Conservation (phyloP, 805 yeast species). For the Metschnikowia cerradonensis region DNA sequence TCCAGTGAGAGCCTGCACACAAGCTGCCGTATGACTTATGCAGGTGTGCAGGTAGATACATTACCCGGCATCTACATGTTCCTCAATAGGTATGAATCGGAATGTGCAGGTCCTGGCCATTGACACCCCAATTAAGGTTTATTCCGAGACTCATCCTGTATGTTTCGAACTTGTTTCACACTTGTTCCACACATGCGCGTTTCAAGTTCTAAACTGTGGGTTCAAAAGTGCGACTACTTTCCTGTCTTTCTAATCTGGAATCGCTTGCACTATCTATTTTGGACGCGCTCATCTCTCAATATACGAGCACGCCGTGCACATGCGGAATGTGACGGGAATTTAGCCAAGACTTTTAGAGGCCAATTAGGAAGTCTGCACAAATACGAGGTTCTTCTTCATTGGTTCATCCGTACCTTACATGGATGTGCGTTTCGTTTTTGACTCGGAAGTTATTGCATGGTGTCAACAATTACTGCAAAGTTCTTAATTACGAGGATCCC, state of each 20-base stretch:
- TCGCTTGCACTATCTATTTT: neutral
- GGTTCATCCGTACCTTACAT: neutral
- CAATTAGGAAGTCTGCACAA: neutral
- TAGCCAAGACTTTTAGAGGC: neutral
- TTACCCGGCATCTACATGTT: neutral
- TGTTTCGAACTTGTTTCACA: too few relatives aligned
- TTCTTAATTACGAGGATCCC: neutral
- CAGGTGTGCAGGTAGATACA: neutral
- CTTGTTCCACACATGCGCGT: neutral
- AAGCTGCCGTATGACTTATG: neutral
- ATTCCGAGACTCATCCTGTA: too few relatives aligned
- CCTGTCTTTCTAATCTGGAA: too few relatives aligned
- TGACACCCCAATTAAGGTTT: too few relatives aligned
- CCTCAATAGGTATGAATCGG: too few relatives aligned
- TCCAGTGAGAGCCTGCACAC: neutral
- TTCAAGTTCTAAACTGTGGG: too few relatives aligned
- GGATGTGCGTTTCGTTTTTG: neutral
- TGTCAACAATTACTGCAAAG: conserved; percentile 23
- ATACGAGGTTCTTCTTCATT: neutral
- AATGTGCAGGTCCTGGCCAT: neutral
- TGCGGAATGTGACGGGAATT: neutral
- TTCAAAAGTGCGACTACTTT: neutral
- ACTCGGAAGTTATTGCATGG: neutral
- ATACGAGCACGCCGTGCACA: neutral
- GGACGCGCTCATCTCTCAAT: neutral